A percentile compares a stretch with the other conserved stretches of the same genome.
Evolutionary conservation across 2,329 filamentous ascomycete genomes (phyloP).

Genomic region (Venturiaceae sp.): DNA sequence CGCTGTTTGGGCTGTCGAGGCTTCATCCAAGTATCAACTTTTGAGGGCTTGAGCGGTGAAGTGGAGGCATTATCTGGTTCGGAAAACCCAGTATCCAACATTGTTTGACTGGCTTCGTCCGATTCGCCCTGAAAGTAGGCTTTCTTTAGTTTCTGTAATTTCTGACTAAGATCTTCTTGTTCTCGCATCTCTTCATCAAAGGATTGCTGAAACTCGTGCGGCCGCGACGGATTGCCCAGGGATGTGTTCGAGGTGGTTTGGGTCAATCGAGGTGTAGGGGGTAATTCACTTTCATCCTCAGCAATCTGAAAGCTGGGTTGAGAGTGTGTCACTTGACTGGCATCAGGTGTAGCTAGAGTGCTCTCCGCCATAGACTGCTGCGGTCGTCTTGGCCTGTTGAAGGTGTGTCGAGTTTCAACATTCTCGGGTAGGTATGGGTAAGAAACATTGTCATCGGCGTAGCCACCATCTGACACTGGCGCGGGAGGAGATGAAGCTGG

Average conservation of each 20-base stretch:
- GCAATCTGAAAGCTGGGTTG: conserved; percentile 11
- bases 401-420: conserved; percentile 13
- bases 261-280: neutral
- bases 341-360: conserved; percentile 13
- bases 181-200: neutral
- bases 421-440: neutral
- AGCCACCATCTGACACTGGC: neutral
- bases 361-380: conserved; percentile 1
- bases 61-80: neutral
- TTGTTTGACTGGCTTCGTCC: too few relatives aligned
- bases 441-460: neutral
- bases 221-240: too few relatives aligned
- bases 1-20: neutral
- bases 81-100: too few relatives aligned
- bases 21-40: neutral
- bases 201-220: neutral
- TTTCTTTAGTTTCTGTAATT: neutral
- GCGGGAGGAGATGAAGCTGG: neutral
- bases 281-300: conserved; percentile 1
- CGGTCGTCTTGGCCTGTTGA: conserved; percentile 8
- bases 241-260: neutral
- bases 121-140: too few relatives aligned
- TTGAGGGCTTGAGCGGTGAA: too few relatives aligned
- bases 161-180: neutral
- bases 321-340: conserved; percentile 18